Conservation (phyloP, 2,329 filamentous ascomycete species). For the Capronia coronata region DNA sequence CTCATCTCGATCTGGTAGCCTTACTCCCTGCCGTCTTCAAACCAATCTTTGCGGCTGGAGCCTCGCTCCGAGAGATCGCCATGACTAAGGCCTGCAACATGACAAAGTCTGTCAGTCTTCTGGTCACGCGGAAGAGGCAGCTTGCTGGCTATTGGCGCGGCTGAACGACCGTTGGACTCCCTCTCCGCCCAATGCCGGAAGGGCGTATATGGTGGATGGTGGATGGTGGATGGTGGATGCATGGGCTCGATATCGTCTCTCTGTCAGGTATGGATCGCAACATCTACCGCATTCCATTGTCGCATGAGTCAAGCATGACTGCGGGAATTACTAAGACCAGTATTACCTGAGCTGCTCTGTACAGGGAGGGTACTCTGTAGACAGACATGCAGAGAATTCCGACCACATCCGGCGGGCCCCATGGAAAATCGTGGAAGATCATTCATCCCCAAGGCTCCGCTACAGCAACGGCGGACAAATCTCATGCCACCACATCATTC, state of each 20-base stretch:
- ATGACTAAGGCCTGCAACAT: slow-evolving; percentile 8
- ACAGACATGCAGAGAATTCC: too few relatives aligned
- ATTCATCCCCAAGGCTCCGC: background rate
- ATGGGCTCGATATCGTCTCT: slow-evolving; percentile 1
- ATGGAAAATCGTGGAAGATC: slow-evolving; percentile 1
- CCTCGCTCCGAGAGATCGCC: slow-evolving; percentile 10
- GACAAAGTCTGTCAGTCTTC: background rate
- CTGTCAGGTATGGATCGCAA: background rate
- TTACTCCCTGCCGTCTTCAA: background rate
- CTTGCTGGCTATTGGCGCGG: background rate
- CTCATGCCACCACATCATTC: slow-evolving; percentile 13
- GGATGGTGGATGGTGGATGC: too few relatives aligned
- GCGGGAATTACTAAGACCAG: too few relatives aligned
- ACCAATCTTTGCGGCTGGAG: slow-evolving; percentile 8
- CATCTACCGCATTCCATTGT: background rate
- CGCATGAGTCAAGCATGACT: background rate
- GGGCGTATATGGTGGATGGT: background rate
- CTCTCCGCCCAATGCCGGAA: slow-evolving; percentile 11
- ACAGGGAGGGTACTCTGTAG: too few relatives aligned
- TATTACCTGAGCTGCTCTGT: too few relatives aligned
- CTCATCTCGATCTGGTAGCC: too few relatives aligned
- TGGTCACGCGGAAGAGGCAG: slow-evolving; percentile 5
- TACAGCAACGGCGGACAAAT: slow-evolving; percentile 4
- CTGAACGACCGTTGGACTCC: background rate
- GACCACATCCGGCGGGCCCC: too few relatives aligned